Percentiles rank a stretch among this genome's conserved stretches.
Evolutionary conservation across 2,329 filamentous ascomycete genomes (phyloP).

Genomic region (Dactylellina cionopaga): DNA sequence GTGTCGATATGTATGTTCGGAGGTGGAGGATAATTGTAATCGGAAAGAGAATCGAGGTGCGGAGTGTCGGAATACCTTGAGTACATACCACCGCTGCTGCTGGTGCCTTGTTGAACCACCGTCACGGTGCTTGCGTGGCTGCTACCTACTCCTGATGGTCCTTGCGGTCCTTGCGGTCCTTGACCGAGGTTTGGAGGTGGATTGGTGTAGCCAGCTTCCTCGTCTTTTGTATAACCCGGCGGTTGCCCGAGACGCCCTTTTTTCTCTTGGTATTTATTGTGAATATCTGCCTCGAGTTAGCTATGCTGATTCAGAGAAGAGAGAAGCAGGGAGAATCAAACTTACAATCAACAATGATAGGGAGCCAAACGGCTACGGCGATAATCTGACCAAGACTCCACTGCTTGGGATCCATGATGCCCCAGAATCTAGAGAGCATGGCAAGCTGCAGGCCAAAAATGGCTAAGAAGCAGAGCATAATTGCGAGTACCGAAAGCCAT

Average conservation of each 20-base stretch:
- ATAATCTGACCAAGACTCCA: conserved; percentile 52
- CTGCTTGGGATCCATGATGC: conserved; percentile 22
- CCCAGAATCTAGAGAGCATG: conserved; percentile 51
- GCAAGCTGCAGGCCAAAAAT: conserved; percentile 43
- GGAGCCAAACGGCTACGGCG: conserved; percentile 45
- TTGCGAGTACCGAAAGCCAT: conserved; percentile 22
- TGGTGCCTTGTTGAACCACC: not conserved
- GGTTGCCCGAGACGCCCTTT: not conserved
- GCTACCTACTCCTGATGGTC: not conserved
- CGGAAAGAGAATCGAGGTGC: not conserved
- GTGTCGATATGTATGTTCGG: conserved; percentile 41
- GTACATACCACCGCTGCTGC: not conserved
- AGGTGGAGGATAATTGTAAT: conserved; percentile 31
- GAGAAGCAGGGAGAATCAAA: not conserved
- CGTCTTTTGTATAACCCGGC: conserved; percentile 18
- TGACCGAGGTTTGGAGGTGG: not conserved
- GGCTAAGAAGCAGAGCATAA: conserved; percentile 35
- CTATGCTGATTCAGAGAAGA: not conserved
- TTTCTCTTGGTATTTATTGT: conserved; percentile 39
- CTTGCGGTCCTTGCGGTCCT: no score
- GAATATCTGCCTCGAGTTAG: conserved; percentile 18
- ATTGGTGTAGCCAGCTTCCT: conserved; percentile 25
- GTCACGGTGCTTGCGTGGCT: not conserved
- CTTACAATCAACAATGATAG: conserved; percentile 47
- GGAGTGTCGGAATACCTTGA: no score